Conservation (phyloP, 345 rosid genomes). For the Geranium brycei region DNA sequence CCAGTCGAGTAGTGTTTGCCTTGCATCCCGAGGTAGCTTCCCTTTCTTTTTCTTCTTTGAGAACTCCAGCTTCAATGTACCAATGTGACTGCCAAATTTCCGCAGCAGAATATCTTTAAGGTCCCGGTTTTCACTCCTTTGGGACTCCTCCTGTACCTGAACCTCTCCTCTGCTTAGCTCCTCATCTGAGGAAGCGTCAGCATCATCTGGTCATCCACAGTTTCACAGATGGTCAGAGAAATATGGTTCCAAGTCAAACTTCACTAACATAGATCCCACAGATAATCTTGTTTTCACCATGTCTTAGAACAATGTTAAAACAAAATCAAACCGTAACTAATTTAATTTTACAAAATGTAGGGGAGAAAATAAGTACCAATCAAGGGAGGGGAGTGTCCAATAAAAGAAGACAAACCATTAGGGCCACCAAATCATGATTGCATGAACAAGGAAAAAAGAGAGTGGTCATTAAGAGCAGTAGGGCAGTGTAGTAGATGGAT, state of each 20-base stretch:
- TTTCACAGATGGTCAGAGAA: neutral
- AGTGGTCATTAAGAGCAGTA: neutral
- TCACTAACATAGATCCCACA: neutral
- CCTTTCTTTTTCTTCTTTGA: conserved; percentile 83
- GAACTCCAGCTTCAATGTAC: conserved; percentile 62
- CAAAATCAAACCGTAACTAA: neutral
- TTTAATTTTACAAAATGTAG: neutral
- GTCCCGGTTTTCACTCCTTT: conserved; percentile 38
- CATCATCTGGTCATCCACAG: conserved; percentile 29
- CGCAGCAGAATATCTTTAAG: conserved; percentile 55
- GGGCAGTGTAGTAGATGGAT: neutral
- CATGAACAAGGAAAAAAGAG: neutral
- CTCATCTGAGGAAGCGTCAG: conserved; percentile 53
- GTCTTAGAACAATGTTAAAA: no score
- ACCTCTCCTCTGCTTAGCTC: conserved; percentile 51
- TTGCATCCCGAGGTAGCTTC: conserved; percentile 67
- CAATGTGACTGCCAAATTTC: conserved; percentile 56
- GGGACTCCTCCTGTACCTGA: conserved; percentile 31
- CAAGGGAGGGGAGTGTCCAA: neutral
- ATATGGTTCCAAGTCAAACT: neutral
- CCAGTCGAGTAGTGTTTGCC: conserved; percentile 63
- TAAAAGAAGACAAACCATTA: neutral
- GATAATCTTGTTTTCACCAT: no score
- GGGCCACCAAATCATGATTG: neutral
- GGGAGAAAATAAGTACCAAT: no score